These are phyloP conservation scores for Baeospora myosura DNA, from an alignment of 1,284 basidiomycete species.

Conservation along the genomic window DNA sequence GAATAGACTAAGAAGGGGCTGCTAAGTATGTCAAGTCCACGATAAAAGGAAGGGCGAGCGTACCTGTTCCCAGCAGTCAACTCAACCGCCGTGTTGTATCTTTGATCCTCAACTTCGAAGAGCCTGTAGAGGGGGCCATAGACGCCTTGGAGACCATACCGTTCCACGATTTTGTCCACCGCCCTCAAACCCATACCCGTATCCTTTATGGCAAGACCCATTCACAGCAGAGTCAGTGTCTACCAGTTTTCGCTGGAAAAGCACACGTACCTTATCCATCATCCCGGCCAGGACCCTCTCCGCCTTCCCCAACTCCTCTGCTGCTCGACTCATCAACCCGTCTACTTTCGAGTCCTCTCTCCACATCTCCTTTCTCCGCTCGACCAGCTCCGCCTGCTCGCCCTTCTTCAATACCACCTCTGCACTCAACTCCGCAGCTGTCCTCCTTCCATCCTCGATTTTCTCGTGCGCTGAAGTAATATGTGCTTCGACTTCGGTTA, in stretches of 20 bases:
- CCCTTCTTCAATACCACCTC: constrained; percentile 64
- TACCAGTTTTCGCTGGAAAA: neutral
- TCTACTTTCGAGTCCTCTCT: constrained; percentile 88
- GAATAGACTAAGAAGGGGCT: constrained; percentile 64
- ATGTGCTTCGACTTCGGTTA: constrained; percentile 52
- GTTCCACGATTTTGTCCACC: constrained; percentile 75
- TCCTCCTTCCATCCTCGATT: constrained; percentile 71
- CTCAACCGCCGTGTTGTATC: constrained; percentile 91
- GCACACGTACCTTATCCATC: constrained; percentile 81
- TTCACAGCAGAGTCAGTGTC: constrained; percentile 1
- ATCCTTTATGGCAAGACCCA: constrained; percentile 57
- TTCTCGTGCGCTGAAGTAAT: constrained; percentile 50
- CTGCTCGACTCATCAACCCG: constrained; percentile 69
- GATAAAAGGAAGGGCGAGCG: constrained; percentile 8
- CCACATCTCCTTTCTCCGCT: constrained; percentile 90
- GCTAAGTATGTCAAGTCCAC: constrained; percentile 6
- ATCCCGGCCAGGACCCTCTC: constrained; percentile 80
- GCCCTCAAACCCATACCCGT: constrained; percentile 83
- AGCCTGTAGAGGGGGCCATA: constrained; percentile 93
- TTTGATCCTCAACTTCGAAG: constrained; percentile 83
- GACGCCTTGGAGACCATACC: constrained; percentile 71
- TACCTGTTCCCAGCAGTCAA: constrained; percentile 91
- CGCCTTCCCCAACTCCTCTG: constrained; percentile 73
- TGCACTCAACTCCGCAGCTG: constrained; percentile 62
- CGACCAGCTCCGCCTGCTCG: constrained; percentile 64